A percentile compares a stretch with the other conserved stretches of the same genome.
Evolutionary conservation across 345 rosid genomes (phyloP).

Genomic region (Ailanthus altissimus): DNA sequence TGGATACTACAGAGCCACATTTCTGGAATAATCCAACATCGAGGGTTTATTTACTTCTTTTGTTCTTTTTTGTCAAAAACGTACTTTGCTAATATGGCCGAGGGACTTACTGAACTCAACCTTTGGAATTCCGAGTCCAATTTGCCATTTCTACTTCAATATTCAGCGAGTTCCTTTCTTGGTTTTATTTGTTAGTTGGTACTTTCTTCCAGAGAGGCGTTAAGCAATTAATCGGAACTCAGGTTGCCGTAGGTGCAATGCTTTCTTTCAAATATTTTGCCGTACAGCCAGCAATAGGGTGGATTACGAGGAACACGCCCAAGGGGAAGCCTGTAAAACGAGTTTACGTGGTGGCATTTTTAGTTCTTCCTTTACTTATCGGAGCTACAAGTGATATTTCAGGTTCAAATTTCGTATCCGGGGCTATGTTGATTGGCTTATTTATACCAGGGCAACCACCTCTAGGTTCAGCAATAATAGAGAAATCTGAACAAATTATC

Average conservation of each 20-base stretch:
- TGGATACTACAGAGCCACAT: no score
- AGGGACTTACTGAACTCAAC: conserved; percentile 31
- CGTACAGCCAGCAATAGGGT: conserved; percentile 12
- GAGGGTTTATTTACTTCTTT: neutral
- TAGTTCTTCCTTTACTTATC: no score
- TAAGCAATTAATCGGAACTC: no score
- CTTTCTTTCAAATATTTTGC: no score
- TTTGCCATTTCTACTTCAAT: conserved; percentile 30
- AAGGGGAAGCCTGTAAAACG: conserved; percentile 29
- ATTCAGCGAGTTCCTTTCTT: conserved; percentile 3
- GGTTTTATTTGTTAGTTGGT: no score
- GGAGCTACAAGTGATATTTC: no score
- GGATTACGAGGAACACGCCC: conserved; percentile 18
- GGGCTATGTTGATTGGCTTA: conserved; percentile 26
- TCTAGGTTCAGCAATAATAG: conserved; percentile 29
- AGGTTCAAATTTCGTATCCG: no score
- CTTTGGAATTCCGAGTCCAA: conserved; percentile 38
- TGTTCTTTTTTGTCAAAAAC: neutral
- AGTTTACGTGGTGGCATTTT: neutral
- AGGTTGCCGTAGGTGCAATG: no score
- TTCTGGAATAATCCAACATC: neutral
- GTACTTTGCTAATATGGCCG: conserved; percentile 21
- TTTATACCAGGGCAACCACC: conserved; percentile 40
- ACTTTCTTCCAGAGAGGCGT: no score
- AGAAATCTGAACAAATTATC: conserved; percentile 28